Evolutionary conservation across 371 early-diverging fungal genomes (phyloP).

Genomic region (Smittium culicis): DNA sequence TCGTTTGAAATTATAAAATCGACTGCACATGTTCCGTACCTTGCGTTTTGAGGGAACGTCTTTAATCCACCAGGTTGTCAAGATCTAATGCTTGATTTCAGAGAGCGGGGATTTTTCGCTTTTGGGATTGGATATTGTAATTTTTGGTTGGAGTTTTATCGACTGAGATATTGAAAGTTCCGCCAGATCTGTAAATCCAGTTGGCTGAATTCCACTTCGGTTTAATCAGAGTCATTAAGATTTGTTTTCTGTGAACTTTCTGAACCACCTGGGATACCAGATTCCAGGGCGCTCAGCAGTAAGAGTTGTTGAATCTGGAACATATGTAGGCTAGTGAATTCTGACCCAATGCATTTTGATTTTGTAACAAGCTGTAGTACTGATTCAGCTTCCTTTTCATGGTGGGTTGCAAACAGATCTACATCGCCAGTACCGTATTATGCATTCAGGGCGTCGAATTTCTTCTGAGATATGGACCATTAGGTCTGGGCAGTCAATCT

Average conservation of each 20-base stretch:
- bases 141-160: background rate
- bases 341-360: conserved; percentile 17
- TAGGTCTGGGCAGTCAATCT: background rate
- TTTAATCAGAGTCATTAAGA: conserved; percentile 1
- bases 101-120: background rate
- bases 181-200: background rate
- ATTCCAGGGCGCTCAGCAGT: background rate
- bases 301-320: background rate
- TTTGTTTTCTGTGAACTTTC: background rate
- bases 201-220: conserved; percentile 3
- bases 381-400: conserved; percentile 8
- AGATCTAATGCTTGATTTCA: background rate
- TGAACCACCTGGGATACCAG: background rate
- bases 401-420: conserved; percentile 25
- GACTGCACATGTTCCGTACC: background rate
- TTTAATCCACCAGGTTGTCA: background rate
- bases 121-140: background rate
- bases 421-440: conserved; percentile 4
- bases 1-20: background rate
- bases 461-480: background rate
- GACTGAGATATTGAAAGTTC: background rate
- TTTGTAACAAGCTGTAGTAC: conserved; percentile 17
- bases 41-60: background rate
- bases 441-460: background rate
- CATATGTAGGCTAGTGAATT: conserved; percentile 27